Conservation (phyloP, 148 eudicot genomes). For the Rheum nobile region DNA sequence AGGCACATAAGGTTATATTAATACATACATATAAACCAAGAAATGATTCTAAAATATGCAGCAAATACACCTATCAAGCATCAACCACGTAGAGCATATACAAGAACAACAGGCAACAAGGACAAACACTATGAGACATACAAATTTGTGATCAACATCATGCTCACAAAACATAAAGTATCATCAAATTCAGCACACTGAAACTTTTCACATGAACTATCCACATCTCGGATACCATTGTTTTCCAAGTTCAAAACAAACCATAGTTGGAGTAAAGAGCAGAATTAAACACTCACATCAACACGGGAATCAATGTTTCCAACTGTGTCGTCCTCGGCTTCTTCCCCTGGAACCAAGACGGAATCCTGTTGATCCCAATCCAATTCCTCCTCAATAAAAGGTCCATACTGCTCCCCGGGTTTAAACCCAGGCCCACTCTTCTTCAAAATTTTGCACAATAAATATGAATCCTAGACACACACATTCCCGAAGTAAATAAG, state of each 20-base stretch:
- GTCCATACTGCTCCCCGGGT: conserved; percentile 77
- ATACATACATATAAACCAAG: not conserved
- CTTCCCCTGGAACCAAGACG: conserved; percentile 53
- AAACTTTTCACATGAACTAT: not conserved
- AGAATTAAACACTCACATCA: conserved; percentile 28
- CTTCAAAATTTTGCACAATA: conserved; percentile 75
- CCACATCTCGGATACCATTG: not conserved
- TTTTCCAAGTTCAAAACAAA: not conserved
- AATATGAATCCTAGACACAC: conserved; percentile 53
- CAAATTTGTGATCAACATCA: not conserved
- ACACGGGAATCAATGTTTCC: conserved; percentile 49
- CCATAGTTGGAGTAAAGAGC: not conserved
- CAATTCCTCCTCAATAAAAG: conserved; percentile 82
- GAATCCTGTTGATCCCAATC: conserved; percentile 46
- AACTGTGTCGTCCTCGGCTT: conserved; percentile 46
- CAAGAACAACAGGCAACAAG: not conserved
- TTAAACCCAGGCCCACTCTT: conserved; percentile 77
- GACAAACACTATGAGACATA: not conserved
- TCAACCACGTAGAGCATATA: not conserved
- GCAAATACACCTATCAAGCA: not conserved
- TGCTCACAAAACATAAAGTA: not conserved
- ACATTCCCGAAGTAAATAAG: not conserved
- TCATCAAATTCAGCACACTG: not conserved
- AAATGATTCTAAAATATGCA: not conserved
- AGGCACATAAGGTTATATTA: too few relatives aligned